Conservation (phyloP, 257 asterid species). For the Echites panduratus region DNA sequence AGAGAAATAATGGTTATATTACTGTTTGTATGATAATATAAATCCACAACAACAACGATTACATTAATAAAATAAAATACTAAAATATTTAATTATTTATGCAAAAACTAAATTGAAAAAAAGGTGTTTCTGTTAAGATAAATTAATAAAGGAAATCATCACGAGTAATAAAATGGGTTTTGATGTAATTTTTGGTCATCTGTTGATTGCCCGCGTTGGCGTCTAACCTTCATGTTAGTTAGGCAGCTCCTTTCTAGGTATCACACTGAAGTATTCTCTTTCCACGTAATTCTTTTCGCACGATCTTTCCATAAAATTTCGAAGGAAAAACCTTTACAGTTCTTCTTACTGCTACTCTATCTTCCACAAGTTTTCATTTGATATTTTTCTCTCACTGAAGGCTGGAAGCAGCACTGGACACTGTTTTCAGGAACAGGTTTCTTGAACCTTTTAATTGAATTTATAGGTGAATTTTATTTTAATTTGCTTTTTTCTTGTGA, state of each 20-base stretch:
- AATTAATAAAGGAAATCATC: not conserved
- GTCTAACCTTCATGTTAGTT: constrained; percentile 4
- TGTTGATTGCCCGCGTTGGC: constrained; percentile 2
- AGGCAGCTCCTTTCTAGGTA: not conserved
- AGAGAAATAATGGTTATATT: too few relatives aligned
- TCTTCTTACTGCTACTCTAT: not conserved
- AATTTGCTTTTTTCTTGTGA: not conserved
- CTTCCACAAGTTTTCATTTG: not conserved
- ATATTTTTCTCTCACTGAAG: not conserved
- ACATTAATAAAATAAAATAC: too few relatives aligned
- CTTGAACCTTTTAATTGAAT: not conserved
- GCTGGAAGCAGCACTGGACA: not conserved
- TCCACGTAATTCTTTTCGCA: constrained; percentile 6
- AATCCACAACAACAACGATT: too few relatives aligned
- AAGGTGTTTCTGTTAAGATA: too few relatives aligned
- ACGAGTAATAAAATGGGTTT: not conserved
- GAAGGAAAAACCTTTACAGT: too few relatives aligned
- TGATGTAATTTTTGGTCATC: not conserved
- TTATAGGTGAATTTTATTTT: constrained; percentile 1
- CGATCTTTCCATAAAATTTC: not conserved
- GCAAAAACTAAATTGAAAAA: too few relatives aligned
- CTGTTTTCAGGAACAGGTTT: not conserved
- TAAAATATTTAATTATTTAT: too few relatives aligned
- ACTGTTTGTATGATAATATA: too few relatives aligned
- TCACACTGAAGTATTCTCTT: not conserved